Base-by-base conservation (phyloP, 2,329 filamentous ascomycete genomes). In the Onygenales sp. region DNA sequence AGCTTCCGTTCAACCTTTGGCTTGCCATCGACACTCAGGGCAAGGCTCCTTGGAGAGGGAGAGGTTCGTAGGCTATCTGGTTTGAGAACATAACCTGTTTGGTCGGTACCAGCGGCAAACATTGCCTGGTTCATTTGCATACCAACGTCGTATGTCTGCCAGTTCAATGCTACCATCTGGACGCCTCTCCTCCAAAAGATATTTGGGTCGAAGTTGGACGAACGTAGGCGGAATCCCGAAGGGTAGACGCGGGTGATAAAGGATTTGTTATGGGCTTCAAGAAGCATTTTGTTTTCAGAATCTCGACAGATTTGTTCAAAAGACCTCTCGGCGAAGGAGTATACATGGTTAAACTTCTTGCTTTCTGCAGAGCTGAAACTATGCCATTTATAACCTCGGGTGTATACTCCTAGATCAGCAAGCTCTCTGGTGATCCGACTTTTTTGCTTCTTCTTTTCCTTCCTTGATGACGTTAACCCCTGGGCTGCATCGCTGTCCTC, bases 41-140 rank as follows among this genome's bases (percentile, higher is more conserved):
- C 11, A 59, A 57, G 50, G 61, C 56, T 56, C 59, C 42, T 54
- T n/a, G 58, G 56, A 2, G 58, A 56, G 4, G 57, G 52, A 6
- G 65, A 61, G 6, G 62, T 54, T 27, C 92, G 86, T 57, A 95
- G 82, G 65, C 91, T 88, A 37, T 84, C 81, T 17, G 93, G 92
- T 74, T 98, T 98, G 51, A 96, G 80, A 11, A 97, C 90, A 63
- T 97, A 98, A 44, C 93, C 93, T 2, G 87, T 88, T 53, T 84
- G 82, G 70, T 96, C 93, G 10, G 81, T 85, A 43, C 89, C 88
- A 54, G 88, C 88, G 46, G 90, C 87, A 66, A 96, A 98, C 93
- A 98, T 97, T 64, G 93, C 93, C 61, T 93, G 87, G 67, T 97
- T 97, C 68, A 97, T 80, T 66, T 97, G 92, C 81, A 96, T 93